Evolutionary conservation across 352 stramenopile genomes (phyloP), one percentile per base, ranked within the genome.

Genomic region (Globisporangium yorkense): DNA sequence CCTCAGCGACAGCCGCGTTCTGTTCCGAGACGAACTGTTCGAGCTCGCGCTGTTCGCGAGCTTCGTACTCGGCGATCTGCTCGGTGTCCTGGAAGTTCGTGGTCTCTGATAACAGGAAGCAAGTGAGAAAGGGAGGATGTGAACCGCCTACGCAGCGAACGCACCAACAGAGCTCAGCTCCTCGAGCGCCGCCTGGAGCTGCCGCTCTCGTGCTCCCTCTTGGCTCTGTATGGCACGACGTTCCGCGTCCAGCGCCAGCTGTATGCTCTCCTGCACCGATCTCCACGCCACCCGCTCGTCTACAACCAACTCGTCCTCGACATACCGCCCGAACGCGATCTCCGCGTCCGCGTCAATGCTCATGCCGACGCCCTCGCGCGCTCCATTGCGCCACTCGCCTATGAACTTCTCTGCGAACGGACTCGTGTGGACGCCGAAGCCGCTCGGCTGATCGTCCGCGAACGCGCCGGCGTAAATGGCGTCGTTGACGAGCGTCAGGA

Each of bases 341-440:
- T 55, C 37, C 10, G 72, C 70, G 20, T 82, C 65, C 9, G 64
- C 51, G 16, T 80, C 59, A 1, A 86, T n/a, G 10, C 20, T 60
- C 45, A 87, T 43, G 2, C 74, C 78, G 0, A 72, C 10, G 27
- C 78, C 78, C 27, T 80, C 57, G 4, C 77, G 76, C 6, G 63
- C 63, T 3, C 65, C 67, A 16, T 71, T 56, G 20, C 53, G 41
- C 74, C 74, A 87, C 16, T 80, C 61, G 0, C 76, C 78, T 13
- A 79, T 41, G 51, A 72, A 80, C 54, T 71, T 73, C 45, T 70
- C 52, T 10, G 70, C 76, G 29, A 84, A 68, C 16, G 67, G 60
- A 31, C 71, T 80, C 1, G 69, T 58, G 44, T 83, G 71, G 6
- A 85, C 62, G 6, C 76, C 78, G 37, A 80, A 72, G 2, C 76